Evolutionary conservation across 2,329 filamentous ascomycete species (phyloP), one percentile per base, ranked within the genome.

Genomic region (Zasmidium citrigriseum): DNA sequence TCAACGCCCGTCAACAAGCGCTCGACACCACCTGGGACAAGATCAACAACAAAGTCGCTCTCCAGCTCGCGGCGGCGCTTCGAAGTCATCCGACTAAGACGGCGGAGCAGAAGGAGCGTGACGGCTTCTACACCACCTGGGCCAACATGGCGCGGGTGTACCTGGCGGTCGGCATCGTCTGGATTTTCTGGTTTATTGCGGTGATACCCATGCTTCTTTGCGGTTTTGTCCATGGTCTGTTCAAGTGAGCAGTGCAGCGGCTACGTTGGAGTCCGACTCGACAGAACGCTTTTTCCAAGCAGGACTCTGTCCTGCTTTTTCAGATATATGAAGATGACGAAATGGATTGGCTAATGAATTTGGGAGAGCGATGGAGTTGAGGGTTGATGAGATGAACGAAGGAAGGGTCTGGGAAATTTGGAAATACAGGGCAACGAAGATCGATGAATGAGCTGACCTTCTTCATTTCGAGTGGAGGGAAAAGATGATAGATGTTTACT

Each of bases 41-140:
- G 74, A 88, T 89, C 72, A 88, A 88, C 74, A 87, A 88, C 66
- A 84, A 83, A 50, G 87, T 89, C 1, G 87, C 87, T 2, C 85
- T 84, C 80, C 81, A 83, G 57, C 83, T 89, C 75, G 76, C 80
- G 2, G 76, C 79, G 16, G 76, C 81, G 47, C 73, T 81, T 21
- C 56, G 57, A 4, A 46, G 47, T 5, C 54, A 59, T 10, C 61
- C 62, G 10, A 44, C 38, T 7, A 56, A 59, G 48, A 52, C 60
- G 11, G 55, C 57, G 3, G 59, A 58, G 46, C 51, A 65, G 34
- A 64, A 64, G 58, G 34, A 27, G 4, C 23, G 38, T 7, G 59
- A 66, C 9, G 69, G 67, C 12, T 68, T 62, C 44, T 71, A 71
- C 56, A 65, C 67, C 16, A 64, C 63, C 2, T 68, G 66, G 67